Conservation (phyloP, 768 basidiomycete species). For the Floccularia luteovirens region DNA sequence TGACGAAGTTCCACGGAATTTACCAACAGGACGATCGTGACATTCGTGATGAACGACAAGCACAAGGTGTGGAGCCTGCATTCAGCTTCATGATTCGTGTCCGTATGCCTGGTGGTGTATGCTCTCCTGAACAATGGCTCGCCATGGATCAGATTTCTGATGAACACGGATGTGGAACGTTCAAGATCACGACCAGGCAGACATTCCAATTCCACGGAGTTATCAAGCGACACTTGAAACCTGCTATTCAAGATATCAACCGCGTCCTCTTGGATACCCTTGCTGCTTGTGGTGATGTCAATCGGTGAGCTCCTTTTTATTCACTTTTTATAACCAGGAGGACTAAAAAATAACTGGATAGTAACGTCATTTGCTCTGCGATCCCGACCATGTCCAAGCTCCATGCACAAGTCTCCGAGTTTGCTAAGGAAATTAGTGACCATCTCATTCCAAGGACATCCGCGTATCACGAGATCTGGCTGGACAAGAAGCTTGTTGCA, state of each 20-base stretch:
- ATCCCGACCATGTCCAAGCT: slow-evolving; percentile 86
- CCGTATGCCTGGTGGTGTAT: slow-evolving; percentile 94
- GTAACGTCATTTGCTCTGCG: slow-evolving; percentile 87
- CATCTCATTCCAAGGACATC: slow-evolving; percentile 84
- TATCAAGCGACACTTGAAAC: slow-evolving; percentile 94
- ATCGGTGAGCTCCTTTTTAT: slow-evolving; percentile 45
- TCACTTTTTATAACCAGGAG: neutral
- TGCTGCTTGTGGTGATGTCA: slow-evolving; percentile 98
- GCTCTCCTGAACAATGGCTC: slow-evolving; percentile 87
- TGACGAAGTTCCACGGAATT: slow-evolving; percentile 97
- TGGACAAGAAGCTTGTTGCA: slow-evolving; percentile 93
- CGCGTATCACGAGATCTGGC: slow-evolving; percentile 98
- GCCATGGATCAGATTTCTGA: slow-evolving; percentile 95
- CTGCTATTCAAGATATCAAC: slow-evolving; percentile 96
- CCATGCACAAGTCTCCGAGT: slow-evolving; percentile 77
- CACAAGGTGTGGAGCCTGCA: slow-evolving; percentile 89
- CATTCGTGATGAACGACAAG: slow-evolving; percentile 92
- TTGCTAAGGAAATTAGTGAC: slow-evolving; percentile 77
- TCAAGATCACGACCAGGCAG: slow-evolving; percentile 96
- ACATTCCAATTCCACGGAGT: slow-evolving; percentile 99
- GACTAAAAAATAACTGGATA: slow-evolving; percentile 17
- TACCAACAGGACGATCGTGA: slow-evolving; percentile 98
- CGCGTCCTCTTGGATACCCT: slow-evolving; percentile 86
- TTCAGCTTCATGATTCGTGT: slow-evolving; percentile 99
- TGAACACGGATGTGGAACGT: slow-evolving; percentile 86